Base-by-base conservation (phyloP, 441 rosid genomes). In the Kokia cookei region DNA sequence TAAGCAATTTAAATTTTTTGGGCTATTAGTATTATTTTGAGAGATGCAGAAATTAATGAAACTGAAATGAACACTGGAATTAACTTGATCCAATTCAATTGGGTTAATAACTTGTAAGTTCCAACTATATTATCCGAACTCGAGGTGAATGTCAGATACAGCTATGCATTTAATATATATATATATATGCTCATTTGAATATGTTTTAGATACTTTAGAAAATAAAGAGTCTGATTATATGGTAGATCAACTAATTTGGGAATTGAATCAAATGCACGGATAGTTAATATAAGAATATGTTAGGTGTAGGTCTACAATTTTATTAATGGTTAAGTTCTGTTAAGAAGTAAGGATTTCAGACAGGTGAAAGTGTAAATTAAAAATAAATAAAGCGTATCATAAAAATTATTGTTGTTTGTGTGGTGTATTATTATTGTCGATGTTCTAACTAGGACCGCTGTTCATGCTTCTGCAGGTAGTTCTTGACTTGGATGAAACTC, bases 401-500 rank as follows among this genome's bases (percentile, higher is more conserved):
- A 29, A 48, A 17, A 50, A 14, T 53, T 53, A 73, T 51, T 22
- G 2, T 13, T 14, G 13, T 35, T 70, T 40, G 37, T 70, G 57
- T 47, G 11, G n/a, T 55, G n/a, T 32, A 43, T 37, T 59, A 55
- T 70, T 64, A 55, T 69, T 55, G 61, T 5, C 37, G 42, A 17
- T 75, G 55, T 76, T 70, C 73, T 76, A 32, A 67, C 73, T 74
- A 19, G 26, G 76, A 27, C 26, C 64, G 77, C n/a, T n/a, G 72
- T 68, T 73, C 74, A 60, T 13, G 51, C 54, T 24, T 9, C 14
- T 58, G 22, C 84, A 94, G 98, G 97, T 91, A 57, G 97, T 94
- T 81, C 91, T 94, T 11, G 98, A 94, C 78, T 88, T 94, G 85
- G 98, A 94, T 82, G 98, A 94, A 81, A 94, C 98, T 45, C 84